These are phyloP conservation scores for Iberis pinnata DNA, from an alignment of 345 rosid genomes.

Conservation along the genomic window DNA sequence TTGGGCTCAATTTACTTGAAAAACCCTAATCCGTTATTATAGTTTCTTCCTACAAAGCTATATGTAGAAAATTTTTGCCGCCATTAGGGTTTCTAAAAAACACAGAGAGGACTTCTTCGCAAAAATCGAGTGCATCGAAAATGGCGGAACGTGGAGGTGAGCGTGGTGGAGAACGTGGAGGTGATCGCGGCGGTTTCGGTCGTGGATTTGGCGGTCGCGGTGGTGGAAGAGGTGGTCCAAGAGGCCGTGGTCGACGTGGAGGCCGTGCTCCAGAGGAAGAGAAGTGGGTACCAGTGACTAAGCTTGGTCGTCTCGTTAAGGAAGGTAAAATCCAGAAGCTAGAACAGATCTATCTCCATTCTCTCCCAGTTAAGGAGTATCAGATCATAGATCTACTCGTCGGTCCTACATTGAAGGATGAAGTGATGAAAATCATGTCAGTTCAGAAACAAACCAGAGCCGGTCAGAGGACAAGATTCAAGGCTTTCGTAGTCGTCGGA, in stretches of 20 bases:
- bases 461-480: conserved; percentile 67
- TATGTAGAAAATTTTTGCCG: too few relatives aligned
- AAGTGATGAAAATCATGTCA: conserved; percentile 28
- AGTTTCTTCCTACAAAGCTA: too few relatives aligned
- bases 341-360: conserved; percentile 21
- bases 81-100: too few relatives aligned
- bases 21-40: too few relatives aligned
- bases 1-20: too few relatives aligned
- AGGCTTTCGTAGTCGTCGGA: conserved; percentile 68
- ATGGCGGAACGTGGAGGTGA: conserved; percentile 23
- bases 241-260: conserved; percentile 34
- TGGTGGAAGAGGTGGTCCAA: conserved; percentile 22
- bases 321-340: conserved; percentile 1
- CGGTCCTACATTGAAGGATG: conserved; percentile 23
- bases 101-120: too few relatives aligned
- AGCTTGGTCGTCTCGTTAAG: conserved; percentile 24
- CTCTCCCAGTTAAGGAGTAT: conserved; percentile 26
- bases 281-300: conserved; percentile 23
- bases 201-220: conserved; percentile 23
- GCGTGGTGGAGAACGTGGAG: not conserved
- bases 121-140: too few relatives aligned
- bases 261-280: conserved; percentile 19
- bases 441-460: conserved; percentile 49
- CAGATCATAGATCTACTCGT: conserved; percentile 24
- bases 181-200: conserved; percentile 8